A percentile compares a stretch with the other conserved stretches of the same genome.
Conservation (phyloP, 2,329 filamentous ascomycete genomes). For the Paecilomyces fulvus region DNA sequence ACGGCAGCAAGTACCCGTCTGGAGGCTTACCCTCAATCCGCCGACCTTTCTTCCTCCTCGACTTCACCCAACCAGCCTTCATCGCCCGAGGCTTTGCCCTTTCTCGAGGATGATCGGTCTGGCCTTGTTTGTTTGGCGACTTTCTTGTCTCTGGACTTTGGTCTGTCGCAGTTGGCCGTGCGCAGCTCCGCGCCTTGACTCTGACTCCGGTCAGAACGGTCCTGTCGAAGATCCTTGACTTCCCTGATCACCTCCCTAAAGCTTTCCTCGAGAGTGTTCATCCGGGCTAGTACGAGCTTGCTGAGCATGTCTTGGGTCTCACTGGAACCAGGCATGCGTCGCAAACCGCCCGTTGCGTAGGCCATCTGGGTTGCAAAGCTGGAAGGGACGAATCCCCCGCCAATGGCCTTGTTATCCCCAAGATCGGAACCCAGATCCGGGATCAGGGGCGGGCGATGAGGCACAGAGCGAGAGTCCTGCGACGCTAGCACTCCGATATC, state of each 20-base stretch:
- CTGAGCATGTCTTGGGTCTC: slow-evolving; percentile 65
- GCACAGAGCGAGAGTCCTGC: slow-evolving; percentile 23
- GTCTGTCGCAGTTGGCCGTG: not conserved
- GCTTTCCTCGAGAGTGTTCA: slow-evolving; percentile 88
- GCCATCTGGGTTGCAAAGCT: slow-evolving; percentile 78
- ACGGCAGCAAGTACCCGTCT: not conserved
- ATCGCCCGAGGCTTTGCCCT: not conserved
- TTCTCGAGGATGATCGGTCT: not conserved
- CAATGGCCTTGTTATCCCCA: slow-evolving; percentile 53
- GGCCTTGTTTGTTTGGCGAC: not conserved
- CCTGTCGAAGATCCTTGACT: slow-evolving; percentile 55
- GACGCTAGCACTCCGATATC: slow-evolving; percentile 48
- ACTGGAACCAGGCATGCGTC: slow-evolving; percentile 32
- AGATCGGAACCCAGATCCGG: slow-evolving; percentile 69
- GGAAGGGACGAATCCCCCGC: slow-evolving; percentile 56
- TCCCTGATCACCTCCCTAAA: slow-evolving; percentile 81
- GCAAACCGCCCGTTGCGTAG: slow-evolving; percentile 57
- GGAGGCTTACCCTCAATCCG: not conserved
- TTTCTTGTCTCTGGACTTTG: not conserved
- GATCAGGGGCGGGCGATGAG: slow-evolving; percentile 51
- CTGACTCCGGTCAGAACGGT: slow-evolving; percentile 24
- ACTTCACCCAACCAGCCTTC: not conserved
- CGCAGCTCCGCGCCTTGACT: slow-evolving; percentile 6
- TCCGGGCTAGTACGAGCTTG: slow-evolving; percentile 73
- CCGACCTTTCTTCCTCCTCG: not conserved